Evolutionary conservation across 2,329 filamentous ascomycete species (phyloP), one percentile per base, ranked within the genome.

Genomic region (Epichloe coenophiala): DNA sequence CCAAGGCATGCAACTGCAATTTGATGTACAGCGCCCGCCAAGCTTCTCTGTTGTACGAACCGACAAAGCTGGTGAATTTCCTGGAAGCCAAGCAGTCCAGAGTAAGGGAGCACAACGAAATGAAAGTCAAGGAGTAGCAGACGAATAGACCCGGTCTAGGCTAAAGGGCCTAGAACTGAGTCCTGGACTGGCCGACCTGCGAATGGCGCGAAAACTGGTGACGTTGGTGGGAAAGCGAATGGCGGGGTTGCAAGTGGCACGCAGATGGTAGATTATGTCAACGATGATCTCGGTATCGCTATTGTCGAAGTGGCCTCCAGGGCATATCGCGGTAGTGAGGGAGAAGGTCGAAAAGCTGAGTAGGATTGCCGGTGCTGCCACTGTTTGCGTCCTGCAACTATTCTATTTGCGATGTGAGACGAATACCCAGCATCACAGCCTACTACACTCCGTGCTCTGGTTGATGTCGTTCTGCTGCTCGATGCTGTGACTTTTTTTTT

Each of bases 201-300:
- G 40, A 38, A 46, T 47, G 31, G 40, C 44, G 45, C 45, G 35
- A 45, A 45, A 39, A 35, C 9, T 31, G 17, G 36, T 13, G 36
- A 44, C n/a, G 43, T 42, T 46, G 43, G 27, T 44, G 17, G 23
- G 33, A 50, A 45, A 33, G 19, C 38, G 48, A 53, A 49, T 42
- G 50, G 47, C 43, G 37, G n/a, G 44, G 45, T 45, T 44, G 54
- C 36, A 7, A 35, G 19, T 13, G 27, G 19, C 11, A 43, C 44
- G 44, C 19, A 39, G 31, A 37, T n/a, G n/a, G 39, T 46, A 8
- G 39, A 33, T 48, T 11, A 9, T 27, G 27, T 11, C 46, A 44
- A 48, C 46, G 44, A 44, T 47, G 33, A 43, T 53, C 36, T 53
- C 47, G 51, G 42, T 42, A 33, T 45, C 45, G 50, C 51, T 47